Evolutionary conservation across 306 rosid species (phyloP).

Genomic region (Amphicarpaea edgeworthii): DNA sequence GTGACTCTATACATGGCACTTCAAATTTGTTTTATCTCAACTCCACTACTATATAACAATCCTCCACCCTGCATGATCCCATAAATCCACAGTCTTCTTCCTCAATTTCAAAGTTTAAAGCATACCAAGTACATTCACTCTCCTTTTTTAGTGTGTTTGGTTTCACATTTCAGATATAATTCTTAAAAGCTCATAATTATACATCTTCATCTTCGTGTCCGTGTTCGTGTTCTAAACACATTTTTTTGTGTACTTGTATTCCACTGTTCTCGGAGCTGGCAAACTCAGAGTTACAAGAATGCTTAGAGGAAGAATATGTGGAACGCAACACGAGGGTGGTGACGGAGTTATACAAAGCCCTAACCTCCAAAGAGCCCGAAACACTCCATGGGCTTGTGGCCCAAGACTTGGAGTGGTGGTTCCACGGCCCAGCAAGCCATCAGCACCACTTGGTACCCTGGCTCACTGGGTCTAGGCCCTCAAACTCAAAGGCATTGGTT

Average conservation of each 20-base stretch:
- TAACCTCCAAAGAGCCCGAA: conserved; percentile 47
- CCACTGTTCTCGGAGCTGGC: conserved; percentile 61
- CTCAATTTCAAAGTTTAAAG: background rate
- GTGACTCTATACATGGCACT: background rate
- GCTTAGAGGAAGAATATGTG: conserved; percentile 46
- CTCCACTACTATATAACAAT: conserved; percentile 31
- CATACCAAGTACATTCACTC: background rate
- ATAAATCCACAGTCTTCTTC: background rate
- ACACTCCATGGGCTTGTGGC: conserved; percentile 54
- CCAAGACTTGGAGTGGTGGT: conserved; percentile 79
- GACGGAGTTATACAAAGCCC: conserved; percentile 58
- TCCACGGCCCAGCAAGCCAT: conserved; percentile 72
- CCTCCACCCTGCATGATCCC: background rate
- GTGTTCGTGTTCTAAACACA: too few relatives aligned
- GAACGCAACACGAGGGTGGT: conserved; percentile 50
- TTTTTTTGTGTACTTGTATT: background rate
- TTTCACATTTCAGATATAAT: too few relatives aligned
- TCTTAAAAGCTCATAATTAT: too few relatives aligned
- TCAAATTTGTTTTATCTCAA: background rate
- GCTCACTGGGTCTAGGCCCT: conserved; percentile 57
- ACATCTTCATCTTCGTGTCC: too few relatives aligned
- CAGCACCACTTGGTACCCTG: conserved; percentile 65
- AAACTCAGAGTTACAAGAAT: conserved; percentile 37
- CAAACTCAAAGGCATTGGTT: conserved; percentile 34
- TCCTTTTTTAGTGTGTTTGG: too few relatives aligned